A percentile compares a stretch with the other conserved stretches of the same genome.
These are phyloP conservation scores for Debaryomyces castellii DNA, from an alignment of 805 yeast genomes.

Conservation along the genomic window DNA sequence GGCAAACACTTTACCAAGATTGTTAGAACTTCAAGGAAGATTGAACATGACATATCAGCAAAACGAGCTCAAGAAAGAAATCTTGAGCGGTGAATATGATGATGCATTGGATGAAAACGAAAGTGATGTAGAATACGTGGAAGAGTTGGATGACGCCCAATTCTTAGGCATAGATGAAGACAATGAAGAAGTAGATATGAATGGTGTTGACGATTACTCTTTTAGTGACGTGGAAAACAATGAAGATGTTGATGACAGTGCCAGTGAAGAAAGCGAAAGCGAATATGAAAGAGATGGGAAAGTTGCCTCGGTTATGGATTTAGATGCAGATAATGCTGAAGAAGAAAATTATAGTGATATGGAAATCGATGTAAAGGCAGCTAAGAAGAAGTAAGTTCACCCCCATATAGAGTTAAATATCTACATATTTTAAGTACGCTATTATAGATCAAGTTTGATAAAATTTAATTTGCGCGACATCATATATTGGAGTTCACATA, in stretches of 20 bases:
- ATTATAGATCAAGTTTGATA: not conserved
- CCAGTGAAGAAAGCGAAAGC: conserved; percentile 2
- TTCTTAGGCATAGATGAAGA: conserved; percentile 17
- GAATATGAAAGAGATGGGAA: conserved; percentile 8
- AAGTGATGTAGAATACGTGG: conserved; percentile 66
- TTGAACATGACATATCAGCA: conserved; percentile 47
- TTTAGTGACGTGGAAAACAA: conserved; percentile 11
- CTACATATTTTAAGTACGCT: conserved; percentile 2
- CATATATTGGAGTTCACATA: not conserved
- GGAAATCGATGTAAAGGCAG: conserved; percentile 8
- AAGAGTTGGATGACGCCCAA: conserved; percentile 58
- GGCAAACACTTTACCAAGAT: conserved; percentile 47
- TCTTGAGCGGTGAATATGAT: conserved; percentile 25
- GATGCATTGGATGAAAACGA: conserved; percentile 33
- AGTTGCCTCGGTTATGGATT: conserved; percentile 9
- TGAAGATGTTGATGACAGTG: conserved; percentile 1
- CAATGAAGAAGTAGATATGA: conserved; percentile 17
- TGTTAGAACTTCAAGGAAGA: conserved; percentile 52
- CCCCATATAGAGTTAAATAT: conserved; percentile 1
- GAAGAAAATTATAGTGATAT: conserved; percentile 25
- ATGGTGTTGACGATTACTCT: conserved; percentile 13
- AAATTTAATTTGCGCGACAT: not conserved
- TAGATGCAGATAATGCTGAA: conserved; percentile 11
- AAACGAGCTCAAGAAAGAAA: conserved; percentile 40
- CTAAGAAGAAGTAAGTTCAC: conserved; percentile 4